Percentiles rank a stretch among this genome's conserved stretches.
Evolutionary conservation across 2,329 filamentous ascomycete species (phyloP).

Genomic region (Diplocarpon rosae): DNA sequence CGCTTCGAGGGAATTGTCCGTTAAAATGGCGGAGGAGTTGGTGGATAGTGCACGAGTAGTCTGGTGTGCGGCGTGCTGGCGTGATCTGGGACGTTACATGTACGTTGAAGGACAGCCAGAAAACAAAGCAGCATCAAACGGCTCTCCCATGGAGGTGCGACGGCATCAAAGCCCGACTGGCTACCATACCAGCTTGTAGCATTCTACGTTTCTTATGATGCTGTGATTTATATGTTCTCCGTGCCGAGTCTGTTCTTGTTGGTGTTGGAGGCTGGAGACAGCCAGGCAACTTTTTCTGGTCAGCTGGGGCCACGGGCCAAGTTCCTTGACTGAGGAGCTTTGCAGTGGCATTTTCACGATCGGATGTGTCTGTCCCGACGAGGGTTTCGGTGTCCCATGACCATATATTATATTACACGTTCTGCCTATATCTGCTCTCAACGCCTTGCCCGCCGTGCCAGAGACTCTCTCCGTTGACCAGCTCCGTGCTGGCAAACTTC

Average conservation of each 20-base stretch:
- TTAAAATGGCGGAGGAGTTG: conserved; percentile 44
- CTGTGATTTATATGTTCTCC: not conserved
- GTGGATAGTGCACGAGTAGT: conserved; percentile 1
- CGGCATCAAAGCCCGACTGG: conserved; percentile 5
- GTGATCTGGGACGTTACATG: conserved; percentile 4
- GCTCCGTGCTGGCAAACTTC: not conserved
- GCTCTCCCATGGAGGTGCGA: conserved; percentile 5
- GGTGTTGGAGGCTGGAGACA: too few species aligned
- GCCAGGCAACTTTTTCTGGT: too few species aligned
- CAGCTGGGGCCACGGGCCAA: too few species aligned
- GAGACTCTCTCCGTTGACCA: too few species aligned
- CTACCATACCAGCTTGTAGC: conserved; percentile 7
- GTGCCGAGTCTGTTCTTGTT: not conserved
- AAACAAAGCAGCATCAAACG: conserved; percentile 2
- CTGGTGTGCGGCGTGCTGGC: conserved; percentile 2
- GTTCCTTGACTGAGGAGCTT: too few species aligned
- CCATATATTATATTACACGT: too few species aligned
- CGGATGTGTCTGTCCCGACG: too few species aligned
- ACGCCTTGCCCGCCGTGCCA: too few species aligned
- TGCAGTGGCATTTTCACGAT: too few species aligned
- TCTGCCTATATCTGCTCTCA: too few species aligned
- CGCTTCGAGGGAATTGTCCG: conserved; percentile 69
- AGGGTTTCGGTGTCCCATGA: too few species aligned
- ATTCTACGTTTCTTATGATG: not conserved
- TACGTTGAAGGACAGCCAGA: conserved; percentile 5